These are phyloP conservation scores for Ustilago tritici DNA, from an alignment of 1,284 basidiomycete genomes.

Conservation along the genomic window DNA sequence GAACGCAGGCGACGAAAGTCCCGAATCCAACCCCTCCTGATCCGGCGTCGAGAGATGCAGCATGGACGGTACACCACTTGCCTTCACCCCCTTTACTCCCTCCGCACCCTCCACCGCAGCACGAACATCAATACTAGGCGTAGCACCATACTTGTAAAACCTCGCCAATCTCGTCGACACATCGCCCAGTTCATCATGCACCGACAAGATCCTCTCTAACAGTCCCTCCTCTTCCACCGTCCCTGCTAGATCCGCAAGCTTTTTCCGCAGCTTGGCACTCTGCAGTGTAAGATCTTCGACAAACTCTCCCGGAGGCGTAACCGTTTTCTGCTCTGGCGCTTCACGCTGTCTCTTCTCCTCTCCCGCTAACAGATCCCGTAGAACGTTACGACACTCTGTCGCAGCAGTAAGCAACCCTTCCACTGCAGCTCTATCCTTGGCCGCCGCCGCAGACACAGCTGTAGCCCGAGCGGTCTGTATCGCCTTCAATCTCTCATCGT, in stretches of 20 bases:
- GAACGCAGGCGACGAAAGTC: slow-evolving; percentile 52
- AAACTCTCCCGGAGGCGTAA: slow-evolving; percentile 42
- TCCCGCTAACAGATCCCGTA: slow-evolving; percentile 46
- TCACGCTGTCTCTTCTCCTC: slow-evolving; percentile 51
- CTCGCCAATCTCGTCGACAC: slow-evolving; percentile 41
- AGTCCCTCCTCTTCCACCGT: slow-evolving; percentile 35
- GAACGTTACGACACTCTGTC: slow-evolving; percentile 44
- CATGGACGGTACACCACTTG: background rate
- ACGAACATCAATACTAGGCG: slow-evolving; percentile 16
- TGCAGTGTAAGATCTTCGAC: slow-evolving; percentile 55
- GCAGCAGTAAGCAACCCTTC: slow-evolving; percentile 37
- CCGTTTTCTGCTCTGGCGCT: slow-evolving; percentile 28
- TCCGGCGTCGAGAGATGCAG: slow-evolving; percentile 31
- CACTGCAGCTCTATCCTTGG: slow-evolving; percentile 24
- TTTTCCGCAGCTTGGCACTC: slow-evolving; percentile 32
- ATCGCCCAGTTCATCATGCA: slow-evolving; percentile 57
- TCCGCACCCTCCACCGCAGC: background rate
- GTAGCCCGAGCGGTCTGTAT: slow-evolving; percentile 41
- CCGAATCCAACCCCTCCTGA: slow-evolving; percentile 30
- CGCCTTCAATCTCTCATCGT: slow-evolving; percentile 54
- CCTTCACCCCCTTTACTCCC: background rate
- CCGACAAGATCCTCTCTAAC: slow-evolving; percentile 32
- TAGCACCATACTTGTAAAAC: slow-evolving; percentile 36
- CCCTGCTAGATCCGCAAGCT: slow-evolving; percentile 34
- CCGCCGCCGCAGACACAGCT: slow-evolving; percentile 21